Evolutionary conservation across 164 flowering plant genomes (phyloP), one percentile per base, ranked within the genome.

Genomic region (Magnolia kwangsiensis): DNA sequence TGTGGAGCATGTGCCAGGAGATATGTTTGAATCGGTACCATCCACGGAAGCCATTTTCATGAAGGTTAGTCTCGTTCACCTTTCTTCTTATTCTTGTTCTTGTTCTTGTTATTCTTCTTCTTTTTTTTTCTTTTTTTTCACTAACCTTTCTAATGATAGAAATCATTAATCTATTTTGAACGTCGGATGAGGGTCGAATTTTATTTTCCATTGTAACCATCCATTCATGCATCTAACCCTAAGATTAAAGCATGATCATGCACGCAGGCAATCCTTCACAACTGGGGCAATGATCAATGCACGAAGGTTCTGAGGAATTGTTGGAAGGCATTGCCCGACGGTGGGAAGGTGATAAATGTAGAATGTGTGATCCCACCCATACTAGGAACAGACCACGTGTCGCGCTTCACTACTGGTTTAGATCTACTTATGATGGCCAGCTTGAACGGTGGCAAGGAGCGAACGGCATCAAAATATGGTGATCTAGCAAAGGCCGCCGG

Each of bases 41-140:
- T 88, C 83, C 76, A 95, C 82, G 13, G 98, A 95, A 76, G 96
- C 97, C 67, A 86, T 95, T 72, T 91, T 93, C 90, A 90, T 93
- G 92, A 95, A 91, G 92, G 98, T 94, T 45, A 68, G 84, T 76
- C 76, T 4, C 11, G 8, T 3, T 21, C 2, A 37, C 45, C 45
- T 6, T 37, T 24, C 27, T 24, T 24, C 27, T 24, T 24, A 24
- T 24, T 24, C 27, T 24, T 24, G 27, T 24, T 24, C 27, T 24
- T 24, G 1, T 0, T 24, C 24, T 24, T 24, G 27, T 24, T 24
- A 0, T 24, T 24, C 1, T 24, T 24, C 1, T 24, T 24, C 1
- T 0, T 24, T 24, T 24, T 0, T 24, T 24, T 31, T 1, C 1
- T 31, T 31, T 6, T 37, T 3, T 37, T 6, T 37, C 45, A 37